These are phyloP conservation scores for Rhodamnia argentea DNA, from an alignment of 345 rosid genomes.

Conservation along the genomic window DNA sequence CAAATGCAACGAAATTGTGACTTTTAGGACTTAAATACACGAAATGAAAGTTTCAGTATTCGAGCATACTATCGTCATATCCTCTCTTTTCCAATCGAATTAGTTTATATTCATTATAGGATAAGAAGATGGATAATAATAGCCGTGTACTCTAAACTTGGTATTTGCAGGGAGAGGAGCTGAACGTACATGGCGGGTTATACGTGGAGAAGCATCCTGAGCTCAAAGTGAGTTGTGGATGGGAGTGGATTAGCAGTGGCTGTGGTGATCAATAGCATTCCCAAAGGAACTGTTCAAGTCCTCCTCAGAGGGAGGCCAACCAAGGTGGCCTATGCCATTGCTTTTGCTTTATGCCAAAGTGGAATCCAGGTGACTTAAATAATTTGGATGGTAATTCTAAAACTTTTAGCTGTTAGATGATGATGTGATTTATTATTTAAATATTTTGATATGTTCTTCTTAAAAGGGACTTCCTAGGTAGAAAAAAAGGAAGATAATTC, in stretches of 20 bases:
- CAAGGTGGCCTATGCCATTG: constrained; percentile 5
- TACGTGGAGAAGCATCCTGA: background rate
- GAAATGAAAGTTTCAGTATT: background rate
- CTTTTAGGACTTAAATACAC: background rate
- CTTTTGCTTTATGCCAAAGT: background rate
- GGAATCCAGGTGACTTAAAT: background rate
- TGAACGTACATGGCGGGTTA: background rate
- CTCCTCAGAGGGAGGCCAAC: constrained; percentile 1
- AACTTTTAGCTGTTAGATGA: background rate
- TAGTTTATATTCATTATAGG: too few relatives aligned
- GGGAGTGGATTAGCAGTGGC: constrained; percentile 6
- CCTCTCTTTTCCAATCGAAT: too few relatives aligned
- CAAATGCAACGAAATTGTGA: background rate
- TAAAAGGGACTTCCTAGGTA: background rate
- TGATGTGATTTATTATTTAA: background rate
- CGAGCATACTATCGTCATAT: too few relatives aligned
- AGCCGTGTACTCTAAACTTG: background rate
- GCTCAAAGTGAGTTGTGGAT: constrained; percentile 7
- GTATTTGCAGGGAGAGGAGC: constrained; percentile 7
- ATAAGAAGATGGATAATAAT: background rate
- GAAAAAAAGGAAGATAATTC: background rate
- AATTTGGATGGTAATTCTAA: background rate
- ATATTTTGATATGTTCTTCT: background rate
- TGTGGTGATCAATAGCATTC: constrained; percentile 3
- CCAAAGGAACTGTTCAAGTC: constrained; percentile 3